These are phyloP conservation scores for Venturia pyrina DNA, from an alignment of 2,329 filamentous ascomycete genomes.

Conservation along the genomic window DNA sequence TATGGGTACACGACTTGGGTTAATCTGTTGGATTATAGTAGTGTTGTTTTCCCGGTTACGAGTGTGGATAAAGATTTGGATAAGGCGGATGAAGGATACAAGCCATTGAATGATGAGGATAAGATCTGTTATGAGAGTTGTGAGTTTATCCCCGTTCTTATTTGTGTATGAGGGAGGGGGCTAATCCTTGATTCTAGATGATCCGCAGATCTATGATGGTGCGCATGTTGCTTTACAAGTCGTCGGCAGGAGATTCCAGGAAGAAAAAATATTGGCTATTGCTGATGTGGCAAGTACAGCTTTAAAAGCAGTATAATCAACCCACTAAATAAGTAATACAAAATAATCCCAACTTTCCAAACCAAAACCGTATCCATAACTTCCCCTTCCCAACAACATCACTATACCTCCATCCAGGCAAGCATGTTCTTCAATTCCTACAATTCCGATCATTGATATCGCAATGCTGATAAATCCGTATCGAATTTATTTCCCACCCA, in stretches of 20 bases:
- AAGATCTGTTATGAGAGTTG: conserved; percentile 11
- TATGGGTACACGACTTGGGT: conserved; percentile 34
- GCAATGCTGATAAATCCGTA: not conserved
- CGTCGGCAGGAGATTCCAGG: conserved; percentile 27
- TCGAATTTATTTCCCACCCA: not conserved
- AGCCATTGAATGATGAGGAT: conserved; percentile 12
- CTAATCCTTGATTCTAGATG: conserved; percentile 20
- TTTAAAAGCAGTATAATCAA: not conserved
- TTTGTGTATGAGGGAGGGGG: not conserved
- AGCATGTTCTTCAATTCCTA: not conserved
- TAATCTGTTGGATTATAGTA: conserved; percentile 49
- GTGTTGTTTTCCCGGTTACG: conserved; percentile 46
- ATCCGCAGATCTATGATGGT: conserved; percentile 29
- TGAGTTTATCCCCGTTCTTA: conserved; percentile 10
- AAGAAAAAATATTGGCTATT: conserved; percentile 30
- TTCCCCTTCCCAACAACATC: too few species aligned
- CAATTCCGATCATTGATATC: not conserved
- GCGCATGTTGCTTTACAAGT: conserved; percentile 29
- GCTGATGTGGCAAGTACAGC: conserved; percentile 17
- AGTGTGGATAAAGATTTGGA: conserved; percentile 37
- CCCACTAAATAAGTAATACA: not conserved
- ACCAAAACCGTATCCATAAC: not conserved
- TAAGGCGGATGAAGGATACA: too few species aligned
- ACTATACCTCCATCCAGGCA: too few species aligned
- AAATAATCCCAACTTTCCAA: not conserved